These are phyloP conservation scores for Poa pratensis DNA, from an alignment of 176 grass and related monocot genomes.

Conservation along the genomic window DNA sequence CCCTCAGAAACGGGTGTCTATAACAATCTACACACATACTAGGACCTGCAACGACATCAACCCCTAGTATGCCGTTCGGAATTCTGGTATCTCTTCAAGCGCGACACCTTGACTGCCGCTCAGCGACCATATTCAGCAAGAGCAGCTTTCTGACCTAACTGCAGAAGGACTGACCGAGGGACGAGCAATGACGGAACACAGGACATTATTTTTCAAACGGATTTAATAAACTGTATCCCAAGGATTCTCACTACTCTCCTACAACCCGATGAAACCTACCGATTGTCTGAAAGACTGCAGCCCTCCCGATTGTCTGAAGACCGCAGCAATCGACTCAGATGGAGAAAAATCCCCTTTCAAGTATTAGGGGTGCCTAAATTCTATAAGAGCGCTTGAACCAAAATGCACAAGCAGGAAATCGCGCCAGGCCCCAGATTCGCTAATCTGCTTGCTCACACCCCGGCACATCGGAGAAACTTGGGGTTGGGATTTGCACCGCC, in stretches of 20 bases:
- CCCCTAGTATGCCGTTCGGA: too few species aligned
- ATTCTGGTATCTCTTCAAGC: too few species aligned
- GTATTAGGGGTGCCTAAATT: background rate
- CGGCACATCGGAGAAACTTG: conserved; percentile 14
- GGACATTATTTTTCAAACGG: background rate
- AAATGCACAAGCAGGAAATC: conserved; percentile 32
- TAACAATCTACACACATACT: background rate
- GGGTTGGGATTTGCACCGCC: conserved; percentile 1
- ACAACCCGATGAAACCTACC: background rate
- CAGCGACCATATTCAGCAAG: conserved; percentile 23
- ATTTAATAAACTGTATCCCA: background rate
- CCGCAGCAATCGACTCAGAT: background rate
- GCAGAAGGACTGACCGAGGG: background rate
- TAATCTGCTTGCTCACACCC: background rate
- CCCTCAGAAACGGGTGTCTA: background rate
- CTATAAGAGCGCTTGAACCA: background rate
- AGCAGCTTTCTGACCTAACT: background rate
- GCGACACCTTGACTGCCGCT: background rate
- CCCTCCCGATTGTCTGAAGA: background rate
- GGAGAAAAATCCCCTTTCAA: background rate
- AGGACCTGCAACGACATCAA: conserved; percentile 19
- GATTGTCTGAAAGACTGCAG: background rate
- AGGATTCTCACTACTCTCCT: background rate
- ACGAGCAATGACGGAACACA: background rate
- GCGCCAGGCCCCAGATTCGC: conserved; percentile 14